These are phyloP conservation scores for Sistotremastrum suecicum DNA, from an alignment of 768 basidiomycete species.

Conservation along the genomic window DNA sequence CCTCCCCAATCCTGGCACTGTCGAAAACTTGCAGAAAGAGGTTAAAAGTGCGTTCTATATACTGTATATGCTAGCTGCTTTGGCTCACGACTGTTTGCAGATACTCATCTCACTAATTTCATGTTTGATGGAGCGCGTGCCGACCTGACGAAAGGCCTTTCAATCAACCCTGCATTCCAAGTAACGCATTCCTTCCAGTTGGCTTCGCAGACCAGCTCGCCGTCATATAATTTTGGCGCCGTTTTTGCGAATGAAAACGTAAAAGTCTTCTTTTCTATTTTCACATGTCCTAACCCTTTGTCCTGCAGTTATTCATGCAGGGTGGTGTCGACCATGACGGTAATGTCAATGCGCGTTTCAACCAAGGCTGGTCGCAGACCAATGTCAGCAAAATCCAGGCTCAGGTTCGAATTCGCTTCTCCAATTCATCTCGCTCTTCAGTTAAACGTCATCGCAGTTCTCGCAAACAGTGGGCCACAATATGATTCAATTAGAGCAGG, in stretches of 20 bases:
- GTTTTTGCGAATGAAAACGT: slow-evolving; percentile 81
- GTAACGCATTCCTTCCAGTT: slow-evolving; percentile 92
- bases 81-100: slow-evolving; percentile 25
- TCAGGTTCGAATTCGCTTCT: slow-evolving; percentile 40
- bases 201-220: slow-evolving; percentile 69
- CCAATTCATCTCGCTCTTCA: not conserved
- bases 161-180: slow-evolving; percentile 92
- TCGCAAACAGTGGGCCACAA: slow-evolving; percentile 67
- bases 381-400: slow-evolving; percentile 78
- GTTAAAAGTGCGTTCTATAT: slow-evolving; percentile 53
- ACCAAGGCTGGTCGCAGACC: slow-evolving; percentile 72
- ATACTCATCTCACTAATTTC: slow-evolving; percentile 84
- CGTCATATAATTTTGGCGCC: slow-evolving; percentile 91
- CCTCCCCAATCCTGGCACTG: slow-evolving; percentile 82
- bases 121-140: slow-evolving; percentile 96
- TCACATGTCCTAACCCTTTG: slow-evolving; percentile 6
- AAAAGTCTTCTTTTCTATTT: slow-evolving; percentile 6
- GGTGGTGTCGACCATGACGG: slow-evolving; percentile 92
- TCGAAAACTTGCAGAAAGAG: slow-evolving; percentile 88
- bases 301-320: slow-evolving; percentile 72
- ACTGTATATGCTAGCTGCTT: not conserved
- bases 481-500: slow-evolving; percentile 90
- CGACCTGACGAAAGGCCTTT: slow-evolving; percentile 87
- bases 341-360: slow-evolving; percentile 74
- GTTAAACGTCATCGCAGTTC: slow-evolving; percentile 31